A percentile compares a stretch with the other conserved stretches of the same genome.
phyloP scores from a whole-genome alignment of 176 grass and related monocot species.

The Oryza punctata region DNA sequence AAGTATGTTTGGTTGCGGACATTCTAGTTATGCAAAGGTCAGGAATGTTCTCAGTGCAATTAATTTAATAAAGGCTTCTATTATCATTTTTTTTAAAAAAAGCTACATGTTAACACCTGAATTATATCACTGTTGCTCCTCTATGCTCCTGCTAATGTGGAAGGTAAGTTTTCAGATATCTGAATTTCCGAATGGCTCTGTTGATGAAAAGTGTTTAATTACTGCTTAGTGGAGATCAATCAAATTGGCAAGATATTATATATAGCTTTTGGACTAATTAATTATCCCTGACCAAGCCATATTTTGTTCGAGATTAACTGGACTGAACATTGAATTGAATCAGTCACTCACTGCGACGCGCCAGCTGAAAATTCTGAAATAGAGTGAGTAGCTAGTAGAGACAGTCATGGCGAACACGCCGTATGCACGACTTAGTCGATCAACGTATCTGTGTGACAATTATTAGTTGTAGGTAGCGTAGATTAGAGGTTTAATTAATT shows the following conservation, averaged over 20 bases:
- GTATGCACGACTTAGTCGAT: not conserved
- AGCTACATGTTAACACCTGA: not conserved
- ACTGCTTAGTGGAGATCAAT: not conserved
- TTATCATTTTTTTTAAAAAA: too few relatives aligned
- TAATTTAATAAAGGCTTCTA: too few relatives aligned
- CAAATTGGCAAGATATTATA: not conserved
- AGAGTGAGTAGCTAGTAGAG: not conserved
- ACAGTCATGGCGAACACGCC: not conserved
- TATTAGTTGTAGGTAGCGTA: conserved; percentile 18
- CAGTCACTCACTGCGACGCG: not conserved
- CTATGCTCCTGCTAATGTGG: not conserved
- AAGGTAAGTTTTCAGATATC: not conserved
- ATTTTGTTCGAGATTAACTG: not conserved
- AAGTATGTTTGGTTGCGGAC: too few relatives aligned
- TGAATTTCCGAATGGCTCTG: not conserved
- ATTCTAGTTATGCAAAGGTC: too few relatives aligned
- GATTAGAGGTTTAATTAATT: not conserved
- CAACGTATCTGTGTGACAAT: not conserved
- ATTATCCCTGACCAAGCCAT: not conserved
- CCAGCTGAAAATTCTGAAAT: not conserved
- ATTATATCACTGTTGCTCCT: not conserved
- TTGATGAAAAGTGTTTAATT: not conserved
- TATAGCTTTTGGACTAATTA: not conserved
- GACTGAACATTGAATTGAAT: not conserved
- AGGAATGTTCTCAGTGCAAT: too few relatives aligned